A percentile compares a stretch with the other conserved stretches of the same genome.
phyloP scores from a whole-genome alignment of 2,329 filamentous ascomycete species.

The Beauveria sp. region DNA sequence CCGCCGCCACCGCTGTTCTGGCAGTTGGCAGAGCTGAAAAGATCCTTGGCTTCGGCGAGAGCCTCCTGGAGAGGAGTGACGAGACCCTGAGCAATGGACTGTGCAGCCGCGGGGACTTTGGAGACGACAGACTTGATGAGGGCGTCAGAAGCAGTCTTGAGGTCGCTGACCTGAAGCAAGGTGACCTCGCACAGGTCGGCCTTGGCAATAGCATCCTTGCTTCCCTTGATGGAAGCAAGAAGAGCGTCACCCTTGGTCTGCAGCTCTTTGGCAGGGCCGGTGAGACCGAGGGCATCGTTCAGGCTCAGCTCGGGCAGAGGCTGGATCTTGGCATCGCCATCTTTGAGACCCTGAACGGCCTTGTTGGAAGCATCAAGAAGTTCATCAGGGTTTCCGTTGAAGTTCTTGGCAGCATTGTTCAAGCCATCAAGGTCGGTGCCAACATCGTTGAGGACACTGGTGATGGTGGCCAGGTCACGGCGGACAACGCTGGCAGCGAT shows the following conservation, averaged over 20 bases:
- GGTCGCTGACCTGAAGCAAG: constrained; percentile 17
- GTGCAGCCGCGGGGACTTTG: constrained; percentile 23
- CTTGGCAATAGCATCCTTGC: constrained; percentile 22
- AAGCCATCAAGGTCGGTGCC: constrained; percentile 15
- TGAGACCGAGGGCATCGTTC: constrained; percentile 15
- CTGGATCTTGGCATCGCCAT: constrained; percentile 14
- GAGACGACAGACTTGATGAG: constrained; percentile 23
- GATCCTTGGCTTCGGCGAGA: constrained; percentile 17
- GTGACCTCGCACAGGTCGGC: constrained; percentile 22
- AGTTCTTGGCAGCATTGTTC: constrained; percentile 18
- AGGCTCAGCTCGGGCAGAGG: constrained; percentile 13
- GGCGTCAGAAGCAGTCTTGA: constrained; percentile 18
- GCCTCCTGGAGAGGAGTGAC: constrained; percentile 19
- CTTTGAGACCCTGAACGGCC: constrained; percentile 15
- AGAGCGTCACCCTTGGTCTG: constrained; percentile 21
- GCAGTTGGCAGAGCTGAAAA: constrained; percentile 24
- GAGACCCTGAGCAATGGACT: constrained; percentile 21
- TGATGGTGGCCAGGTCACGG: constrained; percentile 13
- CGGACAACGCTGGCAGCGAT: constrained; percentile 8
- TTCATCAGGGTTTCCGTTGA: constrained; percentile 16
- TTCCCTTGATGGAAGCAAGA: constrained; percentile 18
- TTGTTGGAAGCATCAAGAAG: constrained; percentile 17
- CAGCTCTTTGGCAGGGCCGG: constrained; percentile 16
- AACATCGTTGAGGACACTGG: constrained; percentile 12
- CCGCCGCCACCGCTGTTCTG: constrained; percentile 16